Percentiles rank a stretch among this genome's conserved stretches.
Evolutionary conservation across 2,329 filamentous ascomycete species (phyloP).

Genomic region (Ceratocystis cacaofunesta): DNA sequence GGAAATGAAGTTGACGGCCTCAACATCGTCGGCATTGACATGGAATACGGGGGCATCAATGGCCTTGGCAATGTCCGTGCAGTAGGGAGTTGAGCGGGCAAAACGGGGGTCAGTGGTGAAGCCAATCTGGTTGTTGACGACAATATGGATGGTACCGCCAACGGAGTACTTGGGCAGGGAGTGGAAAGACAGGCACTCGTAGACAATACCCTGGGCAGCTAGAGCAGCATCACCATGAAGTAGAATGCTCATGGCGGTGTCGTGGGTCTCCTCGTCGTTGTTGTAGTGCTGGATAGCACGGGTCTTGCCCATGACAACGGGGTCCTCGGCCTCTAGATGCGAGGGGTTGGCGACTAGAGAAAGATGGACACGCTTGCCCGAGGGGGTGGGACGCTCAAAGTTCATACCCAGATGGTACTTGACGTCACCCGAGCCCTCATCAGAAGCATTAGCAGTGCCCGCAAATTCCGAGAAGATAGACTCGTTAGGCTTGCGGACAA

Average conservation of each 20-base stretch:
- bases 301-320: conserved; percentile 93
- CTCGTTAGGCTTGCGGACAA: conserved; percentile 97
- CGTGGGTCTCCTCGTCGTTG: conserved; percentile 79
- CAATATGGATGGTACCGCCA: conserved; percentile 88
- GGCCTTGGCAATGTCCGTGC: conserved; percentile 96
- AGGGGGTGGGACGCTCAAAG: conserved; percentile 95
- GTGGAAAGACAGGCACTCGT: conserved; percentile 97
- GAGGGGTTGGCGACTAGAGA: conserved; percentile 97
- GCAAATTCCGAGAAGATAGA: conserved; percentile 99
- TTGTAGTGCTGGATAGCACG: conserved; percentile 98
- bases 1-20: conserved; percentile 96
- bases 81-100: conserved; percentile 93
- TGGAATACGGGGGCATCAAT: conserved; percentile 98
- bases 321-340: conserved; percentile 94
- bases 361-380: conserved; percentile 96
- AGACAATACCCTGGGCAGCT: conserved; percentile 90
- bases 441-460: conserved; percentile 70
- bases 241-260: conserved; percentile 85
- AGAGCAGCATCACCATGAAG: conserved; percentile 96
- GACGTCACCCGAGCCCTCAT: conserved; percentile 95
- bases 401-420: conserved; percentile 99
- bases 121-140: conserved; percentile 99
- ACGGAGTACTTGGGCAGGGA: conserved; percentile 91
- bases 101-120: conserved; percentile 98
- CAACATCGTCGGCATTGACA: conserved; percentile 96